These are phyloP conservation scores for Candida ortonii DNA, from an alignment of 805 yeast genomes.

Conservation along the genomic window DNA sequence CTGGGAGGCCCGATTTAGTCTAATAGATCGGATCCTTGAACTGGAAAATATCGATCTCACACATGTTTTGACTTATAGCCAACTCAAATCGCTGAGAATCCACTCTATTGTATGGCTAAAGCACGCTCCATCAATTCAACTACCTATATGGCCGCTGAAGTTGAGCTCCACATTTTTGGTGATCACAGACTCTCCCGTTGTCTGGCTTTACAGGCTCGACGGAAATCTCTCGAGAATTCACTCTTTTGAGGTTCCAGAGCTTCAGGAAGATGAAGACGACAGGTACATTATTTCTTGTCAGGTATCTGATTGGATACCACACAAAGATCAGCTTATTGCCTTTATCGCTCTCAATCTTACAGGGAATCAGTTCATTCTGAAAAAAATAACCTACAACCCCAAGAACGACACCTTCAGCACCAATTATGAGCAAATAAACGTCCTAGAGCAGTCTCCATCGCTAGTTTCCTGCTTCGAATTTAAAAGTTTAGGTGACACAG, in stretches of 20 bases:
- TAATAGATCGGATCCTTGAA: slow-evolving; percentile 12
- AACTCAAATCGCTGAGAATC: slow-evolving; percentile 20
- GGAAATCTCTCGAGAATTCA: no score
- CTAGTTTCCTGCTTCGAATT: slow-evolving; percentile 15
- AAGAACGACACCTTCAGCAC: not conserved
- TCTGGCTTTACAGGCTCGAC: slow-evolving; percentile 16
- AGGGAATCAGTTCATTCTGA: slow-evolving; percentile 11
- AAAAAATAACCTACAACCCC: slow-evolving; percentile 6
- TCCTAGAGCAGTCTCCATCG: slow-evolving; percentile 7
- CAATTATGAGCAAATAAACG: slow-evolving; percentile 2
- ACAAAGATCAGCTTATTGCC: slow-evolving; percentile 1
- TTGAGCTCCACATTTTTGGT: slow-evolving; percentile 11
- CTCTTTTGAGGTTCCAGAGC: no score
- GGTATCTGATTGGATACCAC: slow-evolving; percentile 16
- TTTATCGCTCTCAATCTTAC: slow-evolving; percentile 11
- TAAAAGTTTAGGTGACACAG: slow-evolving; percentile 2
- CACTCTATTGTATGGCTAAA: slow-evolving; percentile 25
- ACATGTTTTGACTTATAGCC: slow-evolving; percentile 12
- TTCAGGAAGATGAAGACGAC: no score
- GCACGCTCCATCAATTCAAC: slow-evolving; percentile 1
- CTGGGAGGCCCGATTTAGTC: slow-evolving; percentile 18
- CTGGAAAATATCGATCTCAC: slow-evolving; percentile 14
- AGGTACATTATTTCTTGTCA: slow-evolving; percentile 11
- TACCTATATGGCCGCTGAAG: slow-evolving; percentile 16
- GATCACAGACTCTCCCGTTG: slow-evolving; percentile 16